phyloP scores from a whole-genome alignment of 2,329 filamentous ascomycete genomes.

The Fusarium agapanthi region DNA sequence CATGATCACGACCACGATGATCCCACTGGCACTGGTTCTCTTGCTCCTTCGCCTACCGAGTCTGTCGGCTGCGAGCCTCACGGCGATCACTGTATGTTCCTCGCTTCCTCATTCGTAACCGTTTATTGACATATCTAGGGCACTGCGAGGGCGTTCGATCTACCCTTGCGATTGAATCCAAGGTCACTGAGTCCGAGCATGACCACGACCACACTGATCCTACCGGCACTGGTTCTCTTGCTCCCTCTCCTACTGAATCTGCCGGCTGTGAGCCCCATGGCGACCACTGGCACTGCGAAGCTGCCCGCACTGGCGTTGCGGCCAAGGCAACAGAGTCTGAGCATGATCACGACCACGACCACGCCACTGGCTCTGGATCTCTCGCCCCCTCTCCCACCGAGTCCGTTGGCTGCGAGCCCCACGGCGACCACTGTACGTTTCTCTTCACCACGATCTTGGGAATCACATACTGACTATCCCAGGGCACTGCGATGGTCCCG shows the following conservation, averaged over 20 bases:
- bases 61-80: constrained; percentile 36
- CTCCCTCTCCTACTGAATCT: constrained; percentile 36
- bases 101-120: neutral
- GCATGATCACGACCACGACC: neutral
- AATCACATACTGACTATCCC: neutral
- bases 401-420: constrained; percentile 35
- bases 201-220: neutral
- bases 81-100: constrained; percentile 30
- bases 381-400: constrained; percentile 33
- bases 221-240: neutral
- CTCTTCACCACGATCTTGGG: rapidly evolving
- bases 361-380: neutral
- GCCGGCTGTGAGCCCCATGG: constrained; percentile 36
- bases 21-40: neutral
- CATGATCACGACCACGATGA: neutral
- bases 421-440: constrained; percentile 38
- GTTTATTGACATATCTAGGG: neutral
- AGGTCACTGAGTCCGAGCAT: constrained; percentile 10
- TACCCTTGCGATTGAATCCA: constrained; percentile 3
- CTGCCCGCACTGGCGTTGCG: constrained; percentile 22
- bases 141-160: constrained; percentile 34
- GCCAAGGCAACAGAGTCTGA: constrained; percentile 18
- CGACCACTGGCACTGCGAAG: constrained; percentile 40
- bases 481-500: constrained; percentile 40
- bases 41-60: constrained; percentile 31